Base-by-base conservation (phyloP, 2,329 filamentous ascomycete genomes). In the Sclerotinia glacialis region DNA sequence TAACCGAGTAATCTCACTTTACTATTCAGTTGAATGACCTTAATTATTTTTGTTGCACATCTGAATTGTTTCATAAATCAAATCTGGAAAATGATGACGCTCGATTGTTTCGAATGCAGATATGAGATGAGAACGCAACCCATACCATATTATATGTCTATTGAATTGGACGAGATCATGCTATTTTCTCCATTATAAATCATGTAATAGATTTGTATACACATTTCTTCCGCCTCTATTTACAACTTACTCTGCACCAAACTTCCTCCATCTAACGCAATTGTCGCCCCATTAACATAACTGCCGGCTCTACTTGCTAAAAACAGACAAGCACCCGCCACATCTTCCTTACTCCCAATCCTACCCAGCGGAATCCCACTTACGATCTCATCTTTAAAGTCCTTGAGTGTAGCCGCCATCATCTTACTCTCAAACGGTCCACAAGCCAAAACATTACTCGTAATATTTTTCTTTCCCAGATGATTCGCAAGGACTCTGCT, bases 371-470 rank as follows among this genome's bases (percentile, higher is more conserved):
- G 90, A 68, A 89, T 86, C 4, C 86, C 82, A 0, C 77, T 78
- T 67, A 81, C 80, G 71, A 90, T 87, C 8, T 76, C 76, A 5
- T 85, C 83, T 58, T 83, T 80, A 67, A 83, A 83, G 42, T 86
- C 81, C 66, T 85, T 79, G 72, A 89, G 82, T 78, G 89, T 91
- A 1, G 85, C 83, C 49, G 87, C 88, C 89, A 91, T 91, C 83
- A 91, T 89, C 73, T 87, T 89, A 23, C 87, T 88, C 70, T 87
- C 81, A 68, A 89, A 90, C 3, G 89, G 89, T 3, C 89, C 89
- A 68, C 89, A 91, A 7, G 89, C 89, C 66, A 92, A 78, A 4
- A 86, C 86, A 74, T 92, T 92, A 69, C 80, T 83, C 46, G 87
- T 89, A 67, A 90, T 83, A 64, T 84, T 80, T 53, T 83, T 73